Evolutionary conservation across 2,329 filamentous ascomycete species (phyloP).

Genomic region (Pseudocercospora macadamiae): DNA sequence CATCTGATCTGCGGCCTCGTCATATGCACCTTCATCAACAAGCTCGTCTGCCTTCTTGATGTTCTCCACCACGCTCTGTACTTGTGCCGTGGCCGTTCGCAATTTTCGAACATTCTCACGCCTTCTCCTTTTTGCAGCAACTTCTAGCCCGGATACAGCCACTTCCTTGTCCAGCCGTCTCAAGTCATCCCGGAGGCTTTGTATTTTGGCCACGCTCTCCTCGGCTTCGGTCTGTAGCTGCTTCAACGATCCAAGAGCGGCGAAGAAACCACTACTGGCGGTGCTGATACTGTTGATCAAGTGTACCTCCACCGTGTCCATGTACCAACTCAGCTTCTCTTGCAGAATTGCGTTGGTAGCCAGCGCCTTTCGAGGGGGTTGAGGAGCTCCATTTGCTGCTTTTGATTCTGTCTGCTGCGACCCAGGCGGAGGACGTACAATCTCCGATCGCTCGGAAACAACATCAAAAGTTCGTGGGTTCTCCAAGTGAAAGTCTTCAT

Average conservation of each 20-base stretch:
- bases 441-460: conserved; percentile 92
- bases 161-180: conserved; percentile 82
- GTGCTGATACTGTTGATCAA: conserved; percentile 94
- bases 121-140: conserved; percentile 79
- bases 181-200: conserved; percentile 76
- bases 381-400: conserved; percentile 60
- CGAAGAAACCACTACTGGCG: conserved; percentile 94
- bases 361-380: conserved; percentile 72
- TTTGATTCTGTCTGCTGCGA: conserved; percentile 45
- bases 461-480: conserved; percentile 96
- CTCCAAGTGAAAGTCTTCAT: conserved; percentile 91
- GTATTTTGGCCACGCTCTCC: conserved; percentile 86
- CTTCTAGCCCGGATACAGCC: conserved; percentile 79
- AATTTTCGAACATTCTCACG: conserved; percentile 84
- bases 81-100: conserved; percentile 78
- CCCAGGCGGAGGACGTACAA: conserved; percentile 71
- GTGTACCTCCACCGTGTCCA: conserved; percentile 98
- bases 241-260: conserved; percentile 84
- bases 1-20: conserved; percentile 76
- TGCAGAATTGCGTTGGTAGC: conserved; percentile 97
- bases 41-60: conserved; percentile 76
- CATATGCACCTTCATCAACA: conserved; percentile 81
- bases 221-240: conserved; percentile 91
- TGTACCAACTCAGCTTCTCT: conserved; percentile 98
- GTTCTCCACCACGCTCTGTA: conserved; percentile 75